phyloP scores from a whole-genome alignment of 2,329 filamentous ascomycete genomes.

The Penicillium oxalicum region DNA sequence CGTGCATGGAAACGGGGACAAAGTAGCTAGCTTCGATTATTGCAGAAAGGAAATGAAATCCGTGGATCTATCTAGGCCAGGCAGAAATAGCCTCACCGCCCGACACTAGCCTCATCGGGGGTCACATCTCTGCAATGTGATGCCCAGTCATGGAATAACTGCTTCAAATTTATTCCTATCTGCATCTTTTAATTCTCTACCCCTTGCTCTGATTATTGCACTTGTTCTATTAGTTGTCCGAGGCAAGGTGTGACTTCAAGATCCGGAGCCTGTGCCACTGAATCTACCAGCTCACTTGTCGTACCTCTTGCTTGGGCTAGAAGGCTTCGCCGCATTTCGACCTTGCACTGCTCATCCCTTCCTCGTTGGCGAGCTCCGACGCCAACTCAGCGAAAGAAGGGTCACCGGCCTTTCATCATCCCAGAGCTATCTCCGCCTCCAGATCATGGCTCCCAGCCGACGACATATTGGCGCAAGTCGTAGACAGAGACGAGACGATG shows the following conservation, averaged over 20 bases:
- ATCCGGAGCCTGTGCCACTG: constrained; percentile 1
- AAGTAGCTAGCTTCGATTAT: constrained; percentile 1
- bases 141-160: constrained; percentile 17
- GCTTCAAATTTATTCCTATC: constrained; percentile 15
- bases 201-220: constrained; percentile 13
- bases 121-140: constrained; percentile 22
- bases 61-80: constrained; percentile 13
- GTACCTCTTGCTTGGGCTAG: constrained; percentile 18
- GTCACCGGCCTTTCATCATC: background rate
- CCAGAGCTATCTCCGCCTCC: background rate
- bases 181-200: constrained; percentile 15
- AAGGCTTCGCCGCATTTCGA: constrained; percentile 16
- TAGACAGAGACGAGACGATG: constrained; percentile 42
- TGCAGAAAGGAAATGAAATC: constrained; percentile 1
- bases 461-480: constrained; percentile 42
- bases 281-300: constrained; percentile 10
- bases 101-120: constrained; percentile 19
- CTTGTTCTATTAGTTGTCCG: constrained; percentile 3
- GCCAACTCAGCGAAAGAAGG: constrained; percentile 3
- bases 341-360: constrained; percentile 11
- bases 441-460: constrained; percentile 39
- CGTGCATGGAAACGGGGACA: background rate
- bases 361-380: constrained; percentile 8
- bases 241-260: constrained; percentile 2
- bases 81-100: constrained; percentile 18